Base-by-base conservation (phyloP, 2,329 filamentous ascomycete genomes). In the Monilinia vaccinii-corymbosi region DNA sequence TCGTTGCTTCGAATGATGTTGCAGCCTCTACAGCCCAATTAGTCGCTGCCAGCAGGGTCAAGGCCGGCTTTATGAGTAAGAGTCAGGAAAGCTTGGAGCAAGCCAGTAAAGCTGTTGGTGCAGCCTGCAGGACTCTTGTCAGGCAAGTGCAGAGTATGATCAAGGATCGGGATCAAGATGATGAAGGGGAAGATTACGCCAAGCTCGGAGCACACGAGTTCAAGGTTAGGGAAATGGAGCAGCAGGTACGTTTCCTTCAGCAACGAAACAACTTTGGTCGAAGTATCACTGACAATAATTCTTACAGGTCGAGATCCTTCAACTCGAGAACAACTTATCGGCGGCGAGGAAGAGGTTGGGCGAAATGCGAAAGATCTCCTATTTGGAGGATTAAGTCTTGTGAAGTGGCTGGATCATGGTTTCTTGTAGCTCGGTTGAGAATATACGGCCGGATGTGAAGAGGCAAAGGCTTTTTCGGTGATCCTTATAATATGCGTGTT, bases 191-290 rank as follows among this genome's bases (percentile, higher is more conserved):
- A 25, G 94, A 99, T 74, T 99, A 97, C 75, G 80, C 82, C 47
- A 89, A 91, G 77, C 78, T 99, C 50, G 92, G 89, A 63, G 85
- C 88, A 36, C 93, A 97, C 75, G 94, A 99, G 77, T 97, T 99
- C 80, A 99, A 99, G 81, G 91, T 97, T 56, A 83, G 88, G 69
- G 92, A 99, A 78, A 99, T 99, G 94, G 94, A 99, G 78, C 94
- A 99, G 73, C 94, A 99, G 89, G 92, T 96, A 80, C 69, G 82
- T 80, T 48, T 21, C 60, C 57, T 47, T 40, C 48, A 45, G 44
- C 61, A 7, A 36, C 13, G 13, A 32, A 31, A 23, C 1, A 31
- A 23, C 1, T 11, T 44, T 10, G 2, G 14, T 23, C 14, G 25
- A 1, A 32, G 2, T 8, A 18, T 18, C 16, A 60, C 53, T 66